These are phyloP conservation scores for Suillus subalutaceus DNA, from an alignment of 768 basidiomycete genomes.

Conservation along the genomic window DNA sequence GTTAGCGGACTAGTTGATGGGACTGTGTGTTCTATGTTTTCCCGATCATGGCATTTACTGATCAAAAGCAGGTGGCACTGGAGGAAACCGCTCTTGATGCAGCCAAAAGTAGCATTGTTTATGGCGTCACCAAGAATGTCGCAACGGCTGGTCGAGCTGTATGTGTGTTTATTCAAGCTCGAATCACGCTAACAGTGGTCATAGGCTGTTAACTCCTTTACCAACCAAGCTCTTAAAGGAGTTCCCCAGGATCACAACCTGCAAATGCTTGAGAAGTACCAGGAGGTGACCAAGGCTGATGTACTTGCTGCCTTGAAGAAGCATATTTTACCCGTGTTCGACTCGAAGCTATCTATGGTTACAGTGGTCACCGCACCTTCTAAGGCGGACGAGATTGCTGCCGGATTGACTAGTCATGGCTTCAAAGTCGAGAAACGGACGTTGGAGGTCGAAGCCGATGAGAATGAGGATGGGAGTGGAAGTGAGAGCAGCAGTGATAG, in stretches of 20 bases:
- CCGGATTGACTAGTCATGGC: constrained; percentile 65
- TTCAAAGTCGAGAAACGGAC: constrained; percentile 78
- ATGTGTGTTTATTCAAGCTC: constrained; percentile 31
- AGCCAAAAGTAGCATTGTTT: constrained; percentile 92
- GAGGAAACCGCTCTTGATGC: constrained; percentile 84
- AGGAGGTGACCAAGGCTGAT: constrained; percentile 78
- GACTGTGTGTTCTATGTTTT: constrained; percentile 53
- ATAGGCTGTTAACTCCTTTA: constrained; percentile 82
- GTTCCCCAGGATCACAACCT: constrained; percentile 75
- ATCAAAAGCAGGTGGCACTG: constrained; percentile 63
- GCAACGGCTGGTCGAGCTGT: constrained; percentile 90
- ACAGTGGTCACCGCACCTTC: constrained; percentile 84
- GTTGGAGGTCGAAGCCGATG: constrained; percentile 64
- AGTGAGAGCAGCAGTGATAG: constrained; percentile 38
- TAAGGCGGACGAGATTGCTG: constrained; percentile 72
- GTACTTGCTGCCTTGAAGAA: constrained; percentile 68
- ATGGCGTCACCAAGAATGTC: constrained; percentile 74
- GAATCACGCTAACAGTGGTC: constrained; percentile 13
- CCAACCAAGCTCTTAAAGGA: constrained; percentile 89
- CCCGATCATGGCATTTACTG: constrained; percentile 1
- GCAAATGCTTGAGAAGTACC: constrained; percentile 76
- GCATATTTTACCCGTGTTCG: constrained; percentile 86
- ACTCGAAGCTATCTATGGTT: constrained; percentile 71
- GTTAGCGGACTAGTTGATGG: constrained; percentile 82
- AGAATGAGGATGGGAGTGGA: constrained; percentile 37